Evolutionary conservation across 768 basidiomycete genomes (phyloP), one percentile per base, ranked within the genome.

Genomic region (Hygrophorus russula): DNA sequence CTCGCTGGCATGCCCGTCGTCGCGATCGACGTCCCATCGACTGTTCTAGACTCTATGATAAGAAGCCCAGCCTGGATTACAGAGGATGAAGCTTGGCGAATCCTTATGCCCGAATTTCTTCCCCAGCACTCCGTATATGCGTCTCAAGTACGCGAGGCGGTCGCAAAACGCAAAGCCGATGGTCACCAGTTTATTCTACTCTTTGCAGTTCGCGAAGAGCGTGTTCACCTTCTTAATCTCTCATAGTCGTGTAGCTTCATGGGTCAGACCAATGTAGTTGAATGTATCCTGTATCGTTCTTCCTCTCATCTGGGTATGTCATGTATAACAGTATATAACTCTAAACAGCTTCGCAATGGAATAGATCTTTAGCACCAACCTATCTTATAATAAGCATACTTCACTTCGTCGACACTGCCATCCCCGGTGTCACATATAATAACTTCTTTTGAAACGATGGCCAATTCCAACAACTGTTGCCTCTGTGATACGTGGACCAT

Each of bases 41-140:
- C 62, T 5, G 69, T 76, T 1, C 87, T 87, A 49, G 82, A 86
- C 37, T 52, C 65, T 1, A 72, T 90, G 66, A 67, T 69, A 20
- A 70, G 65, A 53, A 74, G 58, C 29, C 54, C 75, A 3, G 56
- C 62, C 12, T 89, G 87, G 87, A 59, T 87, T 18, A 70, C 69
- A 4, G 83, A 86, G 47, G 87, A 90, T 35, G 83, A 88, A 31
- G 65, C 68, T 0, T 86, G 87, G 83, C 81, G 78, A 58, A 46
- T 64, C 2, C 67, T 87, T 31, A 55, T 68, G 5, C 63, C 68
- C 0, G 57, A 59, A 7, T 81, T 86, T 57, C 76, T 80, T 0
- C 30, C 33, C 19, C 67, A 74, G 36, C 71, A 75, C 41, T 64
- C 71, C 5, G 68, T 71, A 2, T 87, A 87, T 54, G 82, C 80